These are phyloP conservation scores for Biscogniauxia marginata DNA, from an alignment of 2,329 filamentous ascomycete genomes.

Conservation along the genomic window DNA sequence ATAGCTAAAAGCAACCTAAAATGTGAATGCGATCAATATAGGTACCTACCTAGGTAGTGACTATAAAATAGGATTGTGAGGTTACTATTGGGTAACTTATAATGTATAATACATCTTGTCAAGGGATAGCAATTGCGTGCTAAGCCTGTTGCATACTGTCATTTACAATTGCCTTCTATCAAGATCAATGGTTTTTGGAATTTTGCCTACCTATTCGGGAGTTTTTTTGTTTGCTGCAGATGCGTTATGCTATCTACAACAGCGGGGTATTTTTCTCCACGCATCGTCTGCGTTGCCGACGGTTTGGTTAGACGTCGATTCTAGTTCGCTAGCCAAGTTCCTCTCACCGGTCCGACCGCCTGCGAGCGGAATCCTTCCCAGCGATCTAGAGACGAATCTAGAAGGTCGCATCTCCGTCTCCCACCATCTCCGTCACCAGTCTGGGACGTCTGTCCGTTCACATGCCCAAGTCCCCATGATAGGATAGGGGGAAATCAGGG, in stretches of 20 bases:
- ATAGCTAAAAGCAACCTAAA: no score
- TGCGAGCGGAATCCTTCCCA: background rate
- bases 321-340: background rate
- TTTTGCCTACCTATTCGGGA: background rate
- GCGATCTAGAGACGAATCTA: background rate
- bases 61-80: no score
- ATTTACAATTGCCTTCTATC: background rate
- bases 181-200: background rate
- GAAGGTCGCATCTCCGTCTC: background rate
- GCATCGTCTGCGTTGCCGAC: background rate
- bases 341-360: background rate
- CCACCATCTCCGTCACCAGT: background rate
- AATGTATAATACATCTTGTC: background rate
- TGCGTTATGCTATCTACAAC: background rate
- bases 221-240: background rate
- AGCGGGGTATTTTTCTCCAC: background rate
- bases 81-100: background rate
- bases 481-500: background rate
- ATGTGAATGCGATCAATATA: no score
- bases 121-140: background rate
- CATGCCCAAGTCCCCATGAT: background rate
- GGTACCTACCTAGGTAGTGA: no score
- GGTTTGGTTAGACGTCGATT: no score
- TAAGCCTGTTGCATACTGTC: background rate
- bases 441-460: background rate